phyloP scores from a whole-genome alignment of 441 rosid species.

The Gossypium davidsonii region DNA sequence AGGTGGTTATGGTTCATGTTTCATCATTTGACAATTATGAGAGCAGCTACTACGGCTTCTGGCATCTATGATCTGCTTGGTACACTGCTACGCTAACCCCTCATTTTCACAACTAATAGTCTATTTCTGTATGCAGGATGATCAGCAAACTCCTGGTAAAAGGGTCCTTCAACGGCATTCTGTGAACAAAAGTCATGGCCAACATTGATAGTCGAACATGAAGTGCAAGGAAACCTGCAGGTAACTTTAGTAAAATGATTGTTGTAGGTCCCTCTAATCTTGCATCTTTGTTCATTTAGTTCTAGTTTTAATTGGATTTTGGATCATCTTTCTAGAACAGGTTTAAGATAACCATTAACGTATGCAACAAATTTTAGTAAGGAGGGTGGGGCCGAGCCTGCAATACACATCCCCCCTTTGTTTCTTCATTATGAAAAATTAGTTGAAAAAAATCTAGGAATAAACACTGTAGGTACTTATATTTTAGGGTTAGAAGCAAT shows the following conservation, averaged over 20 bases:
- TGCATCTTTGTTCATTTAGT: slow-evolving; percentile 1
- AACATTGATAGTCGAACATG: slow-evolving; percentile 25
- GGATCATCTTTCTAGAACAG: not conserved
- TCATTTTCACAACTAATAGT: not conserved
- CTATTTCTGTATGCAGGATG: slow-evolving; percentile 49
- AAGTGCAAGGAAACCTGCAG: slow-evolving; percentile 16
- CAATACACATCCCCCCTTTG: not conserved
- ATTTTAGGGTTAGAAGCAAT: no score
- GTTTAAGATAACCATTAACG: not conserved
- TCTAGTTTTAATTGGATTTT: not conserved
- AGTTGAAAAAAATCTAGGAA: not conserved
- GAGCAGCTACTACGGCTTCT: not conserved
- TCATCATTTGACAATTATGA: not conserved
- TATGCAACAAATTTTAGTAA: not conserved
- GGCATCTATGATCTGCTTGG: not conserved
- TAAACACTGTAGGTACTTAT: no score
- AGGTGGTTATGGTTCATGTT: not conserved
- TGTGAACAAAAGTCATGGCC: slow-evolving; percentile 67
- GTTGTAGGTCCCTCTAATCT: not conserved
- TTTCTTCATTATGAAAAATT: not conserved
- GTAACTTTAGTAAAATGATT: not conserved
- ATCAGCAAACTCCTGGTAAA: slow-evolving; percentile 60
- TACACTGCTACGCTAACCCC: not conserved
- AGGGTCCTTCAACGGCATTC: slow-evolving; percentile 65
- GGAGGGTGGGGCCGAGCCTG: not conserved